These are phyloP conservation scores for Geosmithia flava DNA, from an alignment of 2,329 filamentous ascomycete genomes.

Conservation along the genomic window DNA sequence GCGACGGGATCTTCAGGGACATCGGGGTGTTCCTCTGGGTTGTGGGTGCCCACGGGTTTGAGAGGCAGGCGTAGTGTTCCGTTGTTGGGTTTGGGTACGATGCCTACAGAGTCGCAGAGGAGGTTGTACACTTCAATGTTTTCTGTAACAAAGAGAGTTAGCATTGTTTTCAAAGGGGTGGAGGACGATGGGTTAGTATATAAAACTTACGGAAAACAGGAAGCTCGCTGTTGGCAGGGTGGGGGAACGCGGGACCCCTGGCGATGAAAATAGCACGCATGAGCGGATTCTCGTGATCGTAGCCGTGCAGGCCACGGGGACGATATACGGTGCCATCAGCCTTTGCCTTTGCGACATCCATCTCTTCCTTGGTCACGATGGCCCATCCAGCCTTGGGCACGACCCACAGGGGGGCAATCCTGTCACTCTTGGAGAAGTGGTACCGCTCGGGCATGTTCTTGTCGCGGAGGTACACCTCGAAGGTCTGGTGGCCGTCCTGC, in stretches of 20 bases:
- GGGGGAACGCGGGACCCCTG: constrained; percentile 82
- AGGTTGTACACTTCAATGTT: constrained; percentile 95
- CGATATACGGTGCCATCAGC: constrained; percentile 56
- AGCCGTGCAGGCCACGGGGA: constrained; percentile 81
- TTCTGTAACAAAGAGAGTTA: constrained; percentile 37
- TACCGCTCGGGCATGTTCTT: constrained; percentile 85
- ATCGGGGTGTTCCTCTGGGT: constrained; percentile 30
- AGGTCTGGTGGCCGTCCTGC: constrained; percentile 45
- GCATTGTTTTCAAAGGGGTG: background rate
- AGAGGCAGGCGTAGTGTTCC: constrained; percentile 70
- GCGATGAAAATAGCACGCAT: constrained; percentile 97
- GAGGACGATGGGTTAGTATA: background rate
- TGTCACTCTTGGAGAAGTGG: constrained; percentile 76
- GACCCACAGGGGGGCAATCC: constrained; percentile 92
- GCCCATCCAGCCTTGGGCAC: constrained; percentile 89
- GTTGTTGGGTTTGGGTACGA: constrained; percentile 69
- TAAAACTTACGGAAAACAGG: constrained; percentile 67
- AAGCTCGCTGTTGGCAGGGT: constrained; percentile 67
- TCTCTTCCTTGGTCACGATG: constrained; percentile 69
- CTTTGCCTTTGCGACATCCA: constrained; percentile 55
- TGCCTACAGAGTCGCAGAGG: constrained; percentile 72
- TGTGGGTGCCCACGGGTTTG: constrained; percentile 49
- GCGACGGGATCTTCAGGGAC: constrained; percentile 23
- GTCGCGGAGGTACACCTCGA: constrained; percentile 80
- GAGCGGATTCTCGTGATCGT: constrained; percentile 85